Evolutionary conservation across 2,329 filamentous ascomycete species (phyloP), one percentile per base, ranked within the genome.

Genomic region (Claviceps monticola): DNA sequence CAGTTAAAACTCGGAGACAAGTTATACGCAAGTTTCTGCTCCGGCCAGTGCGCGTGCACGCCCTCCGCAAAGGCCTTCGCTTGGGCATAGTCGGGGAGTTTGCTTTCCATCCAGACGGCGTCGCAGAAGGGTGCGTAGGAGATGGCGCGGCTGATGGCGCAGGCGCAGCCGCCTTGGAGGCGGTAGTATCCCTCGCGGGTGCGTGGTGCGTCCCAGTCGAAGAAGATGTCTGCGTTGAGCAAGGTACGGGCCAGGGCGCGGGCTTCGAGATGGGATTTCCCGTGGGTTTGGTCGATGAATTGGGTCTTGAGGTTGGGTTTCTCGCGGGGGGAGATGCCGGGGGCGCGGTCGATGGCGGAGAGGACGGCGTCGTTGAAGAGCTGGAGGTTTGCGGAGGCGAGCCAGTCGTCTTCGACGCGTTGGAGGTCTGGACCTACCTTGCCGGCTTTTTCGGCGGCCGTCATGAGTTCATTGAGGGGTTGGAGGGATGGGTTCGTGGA

Each of bases 41-140:
- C 86, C 0, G 93, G 93, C 82, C 86, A 96, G 9, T 89, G 88
- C 52, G 88, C 86, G 70, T 97, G 93, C 42, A 98, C 91, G 48
- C 93, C 91, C 44, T 86, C 78, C 36, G 93, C 90, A 61, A 98
- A 98, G 65, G 96, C 86, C 73, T 88, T 80, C 23, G 93, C 93
- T 73, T 97, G 93, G 48, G 77, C 76, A 68, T 76, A 97, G 67
- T 97, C 91, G 46, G 93, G 93, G 59, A 95, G 76, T 74, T 95
- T 96, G 73, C 85, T 91, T 79, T 98, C 93, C 93, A 98, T 98
- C 93, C 93, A 98, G 70, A 98, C 95, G 67, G 94, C 82, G 64
- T 97, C 91, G 56, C 85, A 86, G 72, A 94, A 95, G 2, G 93
- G 91, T 0, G 88, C 91, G 65, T 94, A 97, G 5, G 91, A 88